A percentile compares a stretch with the other conserved stretches of the same genome.
phyloP scores from a whole-genome alignment of 768 basidiomycete species.

The Russula lepida region DNA sequence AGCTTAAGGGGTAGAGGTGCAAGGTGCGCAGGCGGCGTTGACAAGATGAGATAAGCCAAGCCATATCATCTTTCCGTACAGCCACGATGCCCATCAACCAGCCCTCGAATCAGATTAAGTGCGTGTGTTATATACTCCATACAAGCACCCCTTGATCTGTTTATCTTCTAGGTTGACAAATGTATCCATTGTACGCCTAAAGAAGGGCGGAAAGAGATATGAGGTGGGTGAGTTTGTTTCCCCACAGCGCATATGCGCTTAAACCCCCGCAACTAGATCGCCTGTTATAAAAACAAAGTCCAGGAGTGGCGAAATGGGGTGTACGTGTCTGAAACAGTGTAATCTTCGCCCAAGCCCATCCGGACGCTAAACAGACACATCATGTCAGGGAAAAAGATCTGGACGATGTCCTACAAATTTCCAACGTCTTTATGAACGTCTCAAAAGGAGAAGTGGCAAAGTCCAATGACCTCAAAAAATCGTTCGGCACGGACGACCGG shows the following conservation, averaged over 20 bases:
- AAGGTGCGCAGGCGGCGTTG: not conserved
- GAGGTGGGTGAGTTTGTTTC: conserved; percentile 49
- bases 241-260: not conserved
- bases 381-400: conserved; percentile 77
- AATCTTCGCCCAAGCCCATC: not conserved
- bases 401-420: conserved; percentile 94
- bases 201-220: conserved; percentile 96
- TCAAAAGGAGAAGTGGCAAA: conserved; percentile 94
- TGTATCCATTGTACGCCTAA: conserved; percentile 90
- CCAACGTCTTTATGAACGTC: conserved; percentile 92
- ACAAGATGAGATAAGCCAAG: conserved; percentile 7
- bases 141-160: not conserved
- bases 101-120: conserved; percentile 67
- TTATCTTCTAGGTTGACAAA: conserved; percentile 71
- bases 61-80: not conserved
- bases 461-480: conserved; percentile 82
- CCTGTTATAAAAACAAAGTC: conserved; percentile 99
- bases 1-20: not conserved
- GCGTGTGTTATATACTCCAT: not conserved
- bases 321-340: conserved; percentile 35
- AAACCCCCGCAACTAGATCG: conserved; percentile 47
- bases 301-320: conserved; percentile 93
- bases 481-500: conserved; percentile 71
- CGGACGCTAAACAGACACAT: not conserved
- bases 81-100: conserved; percentile 54